Conservation (phyloP, 2,329 filamentous ascomycete species). For the Pyrenochaeta sp. region DNA sequence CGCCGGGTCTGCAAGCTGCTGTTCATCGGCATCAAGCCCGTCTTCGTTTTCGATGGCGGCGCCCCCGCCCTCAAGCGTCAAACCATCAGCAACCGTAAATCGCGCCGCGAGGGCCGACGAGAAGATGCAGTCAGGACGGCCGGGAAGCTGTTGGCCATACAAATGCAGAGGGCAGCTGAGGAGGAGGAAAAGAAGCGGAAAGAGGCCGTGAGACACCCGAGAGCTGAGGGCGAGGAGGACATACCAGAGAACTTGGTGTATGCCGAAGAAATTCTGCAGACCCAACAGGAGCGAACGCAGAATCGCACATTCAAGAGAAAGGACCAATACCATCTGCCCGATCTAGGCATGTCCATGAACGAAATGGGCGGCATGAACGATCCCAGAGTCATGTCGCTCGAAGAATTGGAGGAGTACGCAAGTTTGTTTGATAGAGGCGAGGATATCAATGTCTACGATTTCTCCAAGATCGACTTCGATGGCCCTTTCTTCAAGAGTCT, state of each 20-base stretch:
- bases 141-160: constrained; percentile 87
- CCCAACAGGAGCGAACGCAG: constrained; percentile 74
- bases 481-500: constrained; percentile 93
- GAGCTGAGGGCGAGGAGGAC: constrained; percentile 66
- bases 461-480: constrained; percentile 98
- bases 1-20: constrained; percentile 96
- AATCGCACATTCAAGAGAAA: constrained; percentile 85
- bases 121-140: constrained; percentile 94
- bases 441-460: constrained; percentile 87
- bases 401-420: constrained; percentile 93
- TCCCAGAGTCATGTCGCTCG: constrained; percentile 93
- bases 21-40: constrained; percentile 93
- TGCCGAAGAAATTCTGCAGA: constrained; percentile 87
- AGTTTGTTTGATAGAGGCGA: constrained; percentile 90
- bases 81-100: constrained; percentile 81
- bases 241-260: constrained; percentile 82
- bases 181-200: constrained; percentile 77
- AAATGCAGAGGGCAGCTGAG: constrained; percentile 90
- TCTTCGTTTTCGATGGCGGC: constrained; percentile 98
- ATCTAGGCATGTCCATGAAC: constrained; percentile 77
- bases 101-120: constrained; percentile 81
- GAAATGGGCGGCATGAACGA: constrained; percentile 91
- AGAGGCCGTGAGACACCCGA: constrained; percentile 49
- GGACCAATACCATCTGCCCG: constrained; percentile 94
- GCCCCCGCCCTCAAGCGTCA: constrained; percentile 90